phyloP scores from a whole-genome alignment of 225 moss, liverwort and hornwort genomes.

The Bryum argenteum region DNA sequence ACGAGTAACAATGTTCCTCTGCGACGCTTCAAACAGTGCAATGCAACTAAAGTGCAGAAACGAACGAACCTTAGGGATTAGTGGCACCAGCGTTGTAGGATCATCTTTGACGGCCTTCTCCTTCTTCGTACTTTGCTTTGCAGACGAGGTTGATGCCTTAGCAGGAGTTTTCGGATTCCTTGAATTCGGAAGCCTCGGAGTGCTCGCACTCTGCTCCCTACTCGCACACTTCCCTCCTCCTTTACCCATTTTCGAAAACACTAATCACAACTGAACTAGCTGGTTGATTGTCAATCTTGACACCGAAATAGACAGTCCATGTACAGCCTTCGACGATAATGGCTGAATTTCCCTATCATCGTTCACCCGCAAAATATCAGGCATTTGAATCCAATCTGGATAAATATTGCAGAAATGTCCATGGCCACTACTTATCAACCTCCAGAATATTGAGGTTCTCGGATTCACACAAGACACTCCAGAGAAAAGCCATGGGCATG shows the following conservation, averaged over 20 bases:
- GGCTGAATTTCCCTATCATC: neutral
- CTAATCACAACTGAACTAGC: neutral
- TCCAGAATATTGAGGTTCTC: neutral
- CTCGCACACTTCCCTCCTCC: conserved; percentile 70
- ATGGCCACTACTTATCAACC: neutral
- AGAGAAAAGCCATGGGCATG: neutral
- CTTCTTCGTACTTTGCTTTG: conserved; percentile 27
- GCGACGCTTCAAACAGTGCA: neutral
- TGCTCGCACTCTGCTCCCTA: conserved; percentile 47
- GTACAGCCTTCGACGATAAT: neutral
- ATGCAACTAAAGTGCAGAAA: neutral
- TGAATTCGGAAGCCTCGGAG: conserved; percentile 47
- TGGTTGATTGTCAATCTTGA: conserved; percentile 7
- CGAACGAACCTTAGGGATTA: conserved; percentile 49
- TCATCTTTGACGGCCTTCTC: conserved; percentile 31
- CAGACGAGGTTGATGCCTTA: conserved; percentile 17
- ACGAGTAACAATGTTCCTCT: neutral
- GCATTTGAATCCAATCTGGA: neutral
- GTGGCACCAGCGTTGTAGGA: conserved; percentile 33
- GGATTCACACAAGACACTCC: neutral
- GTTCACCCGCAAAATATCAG: neutral
- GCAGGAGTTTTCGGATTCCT: conserved; percentile 18
- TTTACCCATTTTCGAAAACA: conserved; percentile 47
- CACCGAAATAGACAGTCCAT: neutral
- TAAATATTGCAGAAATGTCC: neutral